Base-by-base conservation (phyloP, 2,329 filamentous ascomycete species). In the Neocucurbitaria cava region DNA sequence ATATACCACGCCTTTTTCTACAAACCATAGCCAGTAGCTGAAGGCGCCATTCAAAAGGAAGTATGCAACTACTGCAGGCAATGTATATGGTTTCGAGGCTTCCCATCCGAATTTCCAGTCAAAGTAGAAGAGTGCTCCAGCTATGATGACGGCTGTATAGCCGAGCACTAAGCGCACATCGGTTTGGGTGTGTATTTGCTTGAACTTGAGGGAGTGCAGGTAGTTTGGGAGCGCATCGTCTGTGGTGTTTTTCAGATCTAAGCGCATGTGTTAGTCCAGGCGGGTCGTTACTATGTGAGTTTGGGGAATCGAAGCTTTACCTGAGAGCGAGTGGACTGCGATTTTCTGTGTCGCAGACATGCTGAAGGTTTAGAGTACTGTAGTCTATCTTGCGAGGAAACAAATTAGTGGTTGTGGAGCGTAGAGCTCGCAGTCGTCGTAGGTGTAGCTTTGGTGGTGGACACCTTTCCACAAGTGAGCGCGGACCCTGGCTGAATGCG, bases 171-270 rank as follows among this genome's bases (percentile, higher is more conserved):
- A 87, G 49, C 92, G 91, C 43, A 96, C 85, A 71, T 98, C 93
- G 68, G 88, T 87, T 43, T 95, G 87, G 53, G 78, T 83, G 79
- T 98, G 89, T 61, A 90, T 88, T 78, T 96, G 92, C 59, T 81
- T 85, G 82, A 97, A 97, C 64, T 83, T 88, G 74, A 98, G 87
- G 28, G 87, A 90, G 78, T 91, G 94, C 60, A 99, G 87, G 81
- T 98, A 98, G 79, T 95, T 92, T 54, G 90, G 87, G 56, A 99
- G 88, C 52, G 93, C 92, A 79, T 99, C 95, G 80, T 99, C 95
- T 64, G 91, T 92, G 35, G 93, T 96, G 80, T 95, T 96, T 79
- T 98, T 98, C 61, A 99, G 89, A 75, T 98, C 95, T 96, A 52
- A 13, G 31, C 24, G 13, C 9, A n/a, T 18, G 13, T 52, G 53